Evolutionary conservation across 768 basidiomycete genomes (phyloP).

Genomic region (Russula vinacea): DNA sequence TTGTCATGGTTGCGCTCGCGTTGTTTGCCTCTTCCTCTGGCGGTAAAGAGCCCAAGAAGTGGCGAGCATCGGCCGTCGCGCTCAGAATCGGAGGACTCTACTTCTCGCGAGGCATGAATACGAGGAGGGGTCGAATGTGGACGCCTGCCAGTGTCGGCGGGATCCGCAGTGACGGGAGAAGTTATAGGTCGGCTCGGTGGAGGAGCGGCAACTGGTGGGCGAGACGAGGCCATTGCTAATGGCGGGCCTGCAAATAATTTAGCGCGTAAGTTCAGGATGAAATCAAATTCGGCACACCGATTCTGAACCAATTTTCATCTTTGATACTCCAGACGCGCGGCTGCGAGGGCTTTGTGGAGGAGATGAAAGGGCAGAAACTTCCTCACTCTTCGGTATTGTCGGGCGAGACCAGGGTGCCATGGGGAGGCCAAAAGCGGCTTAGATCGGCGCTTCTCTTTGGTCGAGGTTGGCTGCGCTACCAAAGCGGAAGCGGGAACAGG

Average conservation of each 20-base stretch:
- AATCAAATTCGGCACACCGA: conserved; percentile 6
- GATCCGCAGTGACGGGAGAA: conserved; percentile 3
- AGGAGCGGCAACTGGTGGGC: conserved; percentile 13
- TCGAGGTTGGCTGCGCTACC: conserved; percentile 29
- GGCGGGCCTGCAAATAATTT: not conserved
- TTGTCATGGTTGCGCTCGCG: conserved; percentile 7
- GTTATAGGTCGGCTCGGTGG: conserved; percentile 10
- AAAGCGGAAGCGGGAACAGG: conserved; percentile 27
- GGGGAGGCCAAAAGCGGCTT: conserved; percentile 42
- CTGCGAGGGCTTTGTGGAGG: conserved; percentile 7
- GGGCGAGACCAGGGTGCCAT: conserved; percentile 20
- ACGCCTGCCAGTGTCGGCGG: conserved; percentile 4
- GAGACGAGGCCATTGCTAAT: conserved; percentile 10
- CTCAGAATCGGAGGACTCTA: conserved; percentile 27
- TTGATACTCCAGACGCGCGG: conserved; percentile 14
- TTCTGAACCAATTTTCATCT: conserved; percentile 24
- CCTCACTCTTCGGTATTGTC: conserved; percentile 11
- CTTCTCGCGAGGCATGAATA: conserved; percentile 22
- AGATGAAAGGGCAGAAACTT: not conserved
- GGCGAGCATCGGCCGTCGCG: conserved; percentile 39
- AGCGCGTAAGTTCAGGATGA: not conserved
- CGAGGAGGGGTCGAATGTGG: conserved; percentile 30
- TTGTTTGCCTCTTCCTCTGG: conserved; percentile 26
- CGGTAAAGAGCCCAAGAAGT: conserved; percentile 34
- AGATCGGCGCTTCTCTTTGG: conserved; percentile 39